Base-by-base conservation (phyloP, 2,329 filamentous ascomycete species). In the Pseudogymnoascus sp. region DNA sequence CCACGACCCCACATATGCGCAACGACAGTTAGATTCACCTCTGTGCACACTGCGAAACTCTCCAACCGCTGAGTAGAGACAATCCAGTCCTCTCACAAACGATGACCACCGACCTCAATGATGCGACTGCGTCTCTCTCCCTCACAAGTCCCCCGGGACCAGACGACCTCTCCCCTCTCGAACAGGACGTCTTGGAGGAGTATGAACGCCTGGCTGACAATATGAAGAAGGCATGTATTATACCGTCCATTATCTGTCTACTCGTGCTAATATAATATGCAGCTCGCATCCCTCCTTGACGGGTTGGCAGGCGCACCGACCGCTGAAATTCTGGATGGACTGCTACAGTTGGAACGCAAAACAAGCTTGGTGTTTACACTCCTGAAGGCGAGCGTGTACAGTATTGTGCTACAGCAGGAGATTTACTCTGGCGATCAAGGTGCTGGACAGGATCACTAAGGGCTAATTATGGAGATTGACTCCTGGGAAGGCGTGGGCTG, bases 381-480 rank as follows among this genome's bases (percentile, higher is more conserved):
- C 73, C 83, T 99, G 73, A 99, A 99, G 80, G 93, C 95, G 16
- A 97, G 93, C 76, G 95, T 99, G 67, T 99, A 99, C 79, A 96
- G 90, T 74, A 99, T 99, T 79, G 93, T 99, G 66, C 76, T 99
- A 79, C 93, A 99, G 83, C 93, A 97, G 82, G 91, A 97, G 83
- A 91, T 96, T 71, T 87, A 89, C 67, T 90, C 88, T 76, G 89
- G 85, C 59, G 81, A 81, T 68, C 77, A 79, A 66, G 72, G 72
- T 23, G 74, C 69, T 12, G 67, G 66, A 59, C 60, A 65, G 73
- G 72, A 67, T 73, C 75, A 64, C 71, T 61, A 62, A 50, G 23
- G 28, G 25, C 10, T 21, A 28, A 5, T 34, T 34, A 4, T 56
- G 16, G 28, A 21, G 16, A 36, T 8, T 56, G 16, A n/a, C n/a